A percentile compares a stretch with the other conserved stretches of the same genome.
Conservation (phyloP, 352 stramenopile species). For the Globisporangium cederbergense region DNA sequence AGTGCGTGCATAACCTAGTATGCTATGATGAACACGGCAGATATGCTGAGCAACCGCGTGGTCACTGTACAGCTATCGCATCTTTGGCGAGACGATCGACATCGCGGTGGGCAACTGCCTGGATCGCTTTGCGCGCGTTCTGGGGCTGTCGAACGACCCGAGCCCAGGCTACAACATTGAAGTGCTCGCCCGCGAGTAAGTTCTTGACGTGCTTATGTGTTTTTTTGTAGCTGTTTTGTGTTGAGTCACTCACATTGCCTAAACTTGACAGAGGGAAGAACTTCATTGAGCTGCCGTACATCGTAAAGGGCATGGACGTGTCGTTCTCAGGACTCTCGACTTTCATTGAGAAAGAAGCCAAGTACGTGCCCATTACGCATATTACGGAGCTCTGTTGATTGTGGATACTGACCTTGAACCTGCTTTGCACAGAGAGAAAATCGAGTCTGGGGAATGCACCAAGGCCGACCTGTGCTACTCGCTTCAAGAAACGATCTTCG, state of each 20-base stretch:
- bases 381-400: not conserved
- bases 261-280: slow-evolving; percentile 52
- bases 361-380: slow-evolving; percentile 26
- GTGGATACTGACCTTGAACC: not conserved
- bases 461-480: slow-evolving; percentile 98
- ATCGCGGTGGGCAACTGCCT: slow-evolving; percentile 99
- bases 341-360: slow-evolving; percentile 93
- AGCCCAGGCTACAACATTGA: slow-evolving; percentile 99
- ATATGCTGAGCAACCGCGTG: not conserved
- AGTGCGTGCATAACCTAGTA: not conserved
- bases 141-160: slow-evolving; percentile 98
- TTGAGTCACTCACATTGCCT: not conserved
- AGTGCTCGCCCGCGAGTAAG: slow-evolving; percentile 92
- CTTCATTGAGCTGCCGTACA: slow-evolving; percentile 98
- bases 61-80: slow-evolving; percentile 85
- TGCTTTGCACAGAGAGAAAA: slow-evolving; percentile 56
- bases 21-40: not conserved
- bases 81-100: slow-evolving; percentile 99
- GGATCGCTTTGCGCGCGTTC: slow-evolving; percentile 95
- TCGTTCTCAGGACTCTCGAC: slow-evolving; percentile 98
- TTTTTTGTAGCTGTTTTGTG: no score
- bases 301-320: slow-evolving; percentile 99
- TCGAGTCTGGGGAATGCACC: slow-evolving; percentile 87
- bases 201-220: slow-evolving; percentile 2
- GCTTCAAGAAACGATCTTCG: slow-evolving; percentile 99